phyloP scores from a whole-genome alignment of 495 filamentous ascomycete species.

The Chaetomium tenue region DNA sequence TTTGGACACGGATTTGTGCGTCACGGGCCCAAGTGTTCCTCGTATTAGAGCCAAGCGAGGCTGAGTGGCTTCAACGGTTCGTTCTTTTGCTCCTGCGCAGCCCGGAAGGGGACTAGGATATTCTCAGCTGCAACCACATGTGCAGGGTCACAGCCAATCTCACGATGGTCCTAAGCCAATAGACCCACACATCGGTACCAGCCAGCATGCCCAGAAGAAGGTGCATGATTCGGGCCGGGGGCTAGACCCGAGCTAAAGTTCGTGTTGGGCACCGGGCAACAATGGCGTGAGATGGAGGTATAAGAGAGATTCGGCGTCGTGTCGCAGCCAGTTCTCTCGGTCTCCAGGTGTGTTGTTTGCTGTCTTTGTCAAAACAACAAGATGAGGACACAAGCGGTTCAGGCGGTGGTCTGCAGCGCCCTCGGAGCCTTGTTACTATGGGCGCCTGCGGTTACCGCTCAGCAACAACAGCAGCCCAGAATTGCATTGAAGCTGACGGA shows the following conservation, averaged over 20 bases:
- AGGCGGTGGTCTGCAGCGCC: neutral
- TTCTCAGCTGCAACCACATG: neutral
- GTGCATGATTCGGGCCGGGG: no score
- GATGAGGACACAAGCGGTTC: neutral
- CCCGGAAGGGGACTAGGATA: neutral
- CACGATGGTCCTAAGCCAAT: neutral
- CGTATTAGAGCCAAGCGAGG: neutral
- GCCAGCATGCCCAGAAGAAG: no score
- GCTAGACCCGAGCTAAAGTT: neutral
- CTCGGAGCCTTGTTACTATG: neutral
- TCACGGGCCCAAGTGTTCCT: no score
- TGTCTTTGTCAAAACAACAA: neutral
- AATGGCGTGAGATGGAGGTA: no score
- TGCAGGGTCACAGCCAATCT: neutral
- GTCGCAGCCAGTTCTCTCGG: no score
- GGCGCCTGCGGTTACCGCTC: neutral
- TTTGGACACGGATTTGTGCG: no score
- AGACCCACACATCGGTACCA: neutral
- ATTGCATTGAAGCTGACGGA: constrained; percentile 17
- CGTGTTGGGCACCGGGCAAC: neutral
- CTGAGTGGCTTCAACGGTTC: neutral
- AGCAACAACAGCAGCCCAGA: constrained; percentile 7
- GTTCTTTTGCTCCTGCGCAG: neutral
- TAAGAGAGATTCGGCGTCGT: no score
- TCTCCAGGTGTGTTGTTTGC: neutral